Evolutionary conservation across 306 rosid genomes (phyloP).

Genomic region (Cicer pinnatifidum): DNA sequence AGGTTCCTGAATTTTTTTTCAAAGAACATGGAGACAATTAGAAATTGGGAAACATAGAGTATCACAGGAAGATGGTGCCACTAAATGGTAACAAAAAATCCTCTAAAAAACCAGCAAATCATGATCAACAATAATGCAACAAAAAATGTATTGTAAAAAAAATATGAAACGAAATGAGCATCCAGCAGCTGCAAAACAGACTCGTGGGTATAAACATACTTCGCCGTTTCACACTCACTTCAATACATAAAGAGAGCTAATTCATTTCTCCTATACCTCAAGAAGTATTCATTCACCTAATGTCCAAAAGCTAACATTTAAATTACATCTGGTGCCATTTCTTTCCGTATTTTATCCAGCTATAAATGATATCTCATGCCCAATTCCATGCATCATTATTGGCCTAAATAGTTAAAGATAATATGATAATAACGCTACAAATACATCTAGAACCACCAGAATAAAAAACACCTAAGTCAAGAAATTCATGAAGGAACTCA

Average conservation of each 20-base stretch:
- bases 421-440: neutral
- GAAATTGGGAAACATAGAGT: conserved; percentile 29
- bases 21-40: conserved; percentile 22
- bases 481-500: conserved; percentile 22
- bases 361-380: conserved; percentile 18
- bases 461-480: neutral
- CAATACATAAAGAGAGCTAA: conserved; percentile 22
- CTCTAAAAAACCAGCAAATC: conserved; percentile 15
- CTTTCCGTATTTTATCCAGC: conserved; percentile 1
- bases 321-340: neutral
- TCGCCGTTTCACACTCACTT: conserved; percentile 12
- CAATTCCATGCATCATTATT: conserved; percentile 37
- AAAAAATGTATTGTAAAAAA: conserved; percentile 19
- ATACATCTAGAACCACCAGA: conserved; percentile 14
- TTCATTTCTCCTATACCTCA: conserved; percentile 17
- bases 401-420: conserved; percentile 15
- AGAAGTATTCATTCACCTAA: conserved; percentile 18
- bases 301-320: conserved; percentile 25
- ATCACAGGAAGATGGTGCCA: neutral
- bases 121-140: conserved; percentile 16
- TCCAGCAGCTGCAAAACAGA: conserved; percentile 27
- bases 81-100: neutral
- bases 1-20: conserved; percentile 65
- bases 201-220: conserved; percentile 8
- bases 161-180: conserved; percentile 31